Evolutionary conservation across 108 stramenopile genomes (phyloP).

Genomic region (Schizochytrium sp.): DNA sequence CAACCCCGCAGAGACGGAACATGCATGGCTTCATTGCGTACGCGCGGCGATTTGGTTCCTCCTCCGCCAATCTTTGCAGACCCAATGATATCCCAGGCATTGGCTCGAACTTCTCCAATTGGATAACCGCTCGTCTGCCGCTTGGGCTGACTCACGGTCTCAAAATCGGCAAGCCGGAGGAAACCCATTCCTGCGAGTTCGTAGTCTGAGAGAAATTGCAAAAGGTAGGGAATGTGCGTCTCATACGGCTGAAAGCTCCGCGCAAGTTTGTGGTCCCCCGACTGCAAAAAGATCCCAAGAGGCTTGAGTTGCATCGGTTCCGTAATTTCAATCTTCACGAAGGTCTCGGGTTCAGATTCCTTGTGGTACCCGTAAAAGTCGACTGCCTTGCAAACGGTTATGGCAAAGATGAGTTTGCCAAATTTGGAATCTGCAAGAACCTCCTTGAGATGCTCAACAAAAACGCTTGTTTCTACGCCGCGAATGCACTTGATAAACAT

Average conservation of each 20-base stretch:
- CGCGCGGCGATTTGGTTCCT: too few species aligned
- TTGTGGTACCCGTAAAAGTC: conserved; percentile 15
- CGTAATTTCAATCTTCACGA: background rate
- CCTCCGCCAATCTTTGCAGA: background rate
- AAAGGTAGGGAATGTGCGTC: conserved; percentile 23
- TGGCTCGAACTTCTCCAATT: background rate
- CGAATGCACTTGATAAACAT: background rate
- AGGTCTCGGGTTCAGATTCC: background rate
- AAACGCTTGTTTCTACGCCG: background rate
- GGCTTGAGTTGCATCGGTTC: background rate
- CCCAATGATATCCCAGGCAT: background rate
- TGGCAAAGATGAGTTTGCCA: background rate
- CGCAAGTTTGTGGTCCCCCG: background rate
- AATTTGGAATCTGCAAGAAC: background rate
- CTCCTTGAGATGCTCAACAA: background rate
- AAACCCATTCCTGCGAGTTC: conserved; percentile 17
- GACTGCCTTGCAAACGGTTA: background rate
- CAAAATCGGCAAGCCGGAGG: background rate
- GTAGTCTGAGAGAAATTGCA: conserved; percentile 22
- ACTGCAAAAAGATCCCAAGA: background rate
- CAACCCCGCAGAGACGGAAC: background rate
- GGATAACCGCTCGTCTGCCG: background rate
- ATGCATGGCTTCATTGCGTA: background rate
- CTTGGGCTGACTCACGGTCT: background rate
- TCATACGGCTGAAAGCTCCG: conserved; percentile 25